Evolutionary conservation across 495 filamentous ascomycete genomes (phyloP), one percentile per base, ranked within the genome.

Genomic region (Xylaria bambusicola): DNA sequence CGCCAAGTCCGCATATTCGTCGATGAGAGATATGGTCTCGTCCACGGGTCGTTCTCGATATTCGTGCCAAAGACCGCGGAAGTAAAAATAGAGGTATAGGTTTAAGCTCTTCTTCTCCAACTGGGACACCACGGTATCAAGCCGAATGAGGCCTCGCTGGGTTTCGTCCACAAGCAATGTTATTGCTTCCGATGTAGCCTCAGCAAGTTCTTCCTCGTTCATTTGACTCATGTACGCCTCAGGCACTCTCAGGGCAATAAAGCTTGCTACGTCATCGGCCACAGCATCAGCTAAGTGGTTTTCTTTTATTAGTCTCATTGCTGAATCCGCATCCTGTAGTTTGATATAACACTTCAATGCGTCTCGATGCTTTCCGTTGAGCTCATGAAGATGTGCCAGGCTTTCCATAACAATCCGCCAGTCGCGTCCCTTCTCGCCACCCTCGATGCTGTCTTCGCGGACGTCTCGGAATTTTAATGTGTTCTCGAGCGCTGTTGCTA

Each of bases 31-130:
- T 62, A 87, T 86, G 62, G 88, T 92, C 56, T 83, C 82, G n/a
- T 71, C 69, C 0, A 77, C 70, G 18, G 81, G 68, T 9, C 74
- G 72, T 23, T 76, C 81, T 40, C 69, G 77, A 27, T 69, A 76
- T 48, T 80, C 78, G 13, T 79, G 78, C 95, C 93, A 98, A 13
- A 98, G 78, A 1, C 88, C 84, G 13, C 91, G 85, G 9, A 97
- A 79, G 68, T 97, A 97, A 75, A 98, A 93, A 74, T 89, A 98
- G 6, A 95, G 83, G 69, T 94, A 97, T n/a, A 90, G 71, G 60
- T 75, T 73, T 51, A 81, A 66, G 24, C 81, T 67, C 53, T 77
- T 80, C 56, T 71, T 63, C 56, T 80, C 73, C 2, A 98, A 80
- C 62, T 98, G 93, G 1, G 74, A 62, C 33, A 98, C 87, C 5